Percentiles rank a stretch among this genome's conserved stretches.
phyloP scores from a whole-genome alignment of 306 rosid species.

The Gillenia trifoliata region DNA sequence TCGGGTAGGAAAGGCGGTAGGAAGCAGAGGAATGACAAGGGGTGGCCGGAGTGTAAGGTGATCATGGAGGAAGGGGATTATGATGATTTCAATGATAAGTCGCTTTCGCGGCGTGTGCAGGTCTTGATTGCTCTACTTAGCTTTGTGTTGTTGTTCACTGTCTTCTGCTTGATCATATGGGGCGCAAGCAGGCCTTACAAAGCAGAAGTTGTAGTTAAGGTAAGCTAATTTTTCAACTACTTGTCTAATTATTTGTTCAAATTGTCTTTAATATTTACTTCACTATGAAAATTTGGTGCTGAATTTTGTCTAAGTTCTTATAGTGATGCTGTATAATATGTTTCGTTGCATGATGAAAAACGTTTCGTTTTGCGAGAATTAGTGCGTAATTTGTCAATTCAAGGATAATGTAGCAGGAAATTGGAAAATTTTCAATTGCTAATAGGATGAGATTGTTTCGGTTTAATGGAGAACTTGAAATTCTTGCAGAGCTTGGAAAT shows the following conservation, averaged over 20 bases:
- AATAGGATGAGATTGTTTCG: not conserved
- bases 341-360: not conserved
- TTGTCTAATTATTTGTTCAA: not conserved
- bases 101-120: conserved; percentile 53
- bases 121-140: conserved; percentile 56
- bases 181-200: conserved; percentile 86
- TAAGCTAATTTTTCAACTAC: conserved; percentile 14
- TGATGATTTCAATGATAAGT: conserved; percentile 51
- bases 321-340: not conserved
- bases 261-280: not conserved
- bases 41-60: conserved; percentile 98
- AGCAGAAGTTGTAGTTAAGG: conserved; percentile 60
- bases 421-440: not conserved
- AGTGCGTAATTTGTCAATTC: not conserved
- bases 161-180: conserved; percentile 91
- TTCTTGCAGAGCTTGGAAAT: conserved; percentile 69
- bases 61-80: conserved; percentile 88
- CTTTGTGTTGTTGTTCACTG: conserved; percentile 59
- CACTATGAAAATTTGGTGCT: not conserved
- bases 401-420: not conserved
- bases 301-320: not conserved
- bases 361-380: not conserved
- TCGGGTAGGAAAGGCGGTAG: conserved; percentile 67
- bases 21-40: conserved; percentile 69
- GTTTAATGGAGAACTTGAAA: not conserved